Base-by-base conservation (phyloP, 1,284 basidiomycete genomes). In the Rhodotorula sp. region DNA sequence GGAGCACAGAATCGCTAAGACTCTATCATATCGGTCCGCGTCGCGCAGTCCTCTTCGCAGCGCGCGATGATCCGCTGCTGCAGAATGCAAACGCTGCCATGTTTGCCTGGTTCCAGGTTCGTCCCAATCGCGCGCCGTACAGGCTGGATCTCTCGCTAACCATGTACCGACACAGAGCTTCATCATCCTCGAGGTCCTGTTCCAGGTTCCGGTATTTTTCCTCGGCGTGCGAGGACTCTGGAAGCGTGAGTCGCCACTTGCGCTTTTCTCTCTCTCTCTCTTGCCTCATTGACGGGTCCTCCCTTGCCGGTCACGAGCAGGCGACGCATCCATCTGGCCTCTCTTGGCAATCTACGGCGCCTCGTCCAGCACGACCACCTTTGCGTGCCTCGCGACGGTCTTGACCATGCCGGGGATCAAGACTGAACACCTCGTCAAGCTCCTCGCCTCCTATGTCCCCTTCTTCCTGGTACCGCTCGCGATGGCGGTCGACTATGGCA, bases 131-230 rank as follows among this genome's bases (percentile, higher is more conserved):
- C 7, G 2, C 31, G 0, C 12, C 19, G 5, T 49, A 1, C 19
- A 0, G 15, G n/a, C 58, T 19, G 34, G 26, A 5, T 21, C 5
- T n/a, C 21, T 19, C 7, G 2, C 48, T 55, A 2, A 55, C 14
- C 8, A 16, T 26, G 1, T 52, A 21, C 19, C 5, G 10, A 0
- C 12, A 10, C 61, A 70, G 62, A 84, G 84, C 15, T 90, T 90
- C 79, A 74, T 89, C 23, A 80, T 82, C 34, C 81, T 90, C 6
- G 89, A 91, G 81, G 80, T 88, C 1, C 73, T 87, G 58, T 90
- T 93, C 80, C 91, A 93, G 79, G 80, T 92, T 0, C 91, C 91
- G 0, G 84, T 88, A 1, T 92, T 92, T 78, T 77, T 90, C 47
- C 69, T 92, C 18, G 90, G 90, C 19, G 83, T 88, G 54, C 82